These are phyloP conservation scores for Nakaseomyces bracarensis DNA, from an alignment of 1,139 yeast genomes.

Conservation along the genomic window DNA sequence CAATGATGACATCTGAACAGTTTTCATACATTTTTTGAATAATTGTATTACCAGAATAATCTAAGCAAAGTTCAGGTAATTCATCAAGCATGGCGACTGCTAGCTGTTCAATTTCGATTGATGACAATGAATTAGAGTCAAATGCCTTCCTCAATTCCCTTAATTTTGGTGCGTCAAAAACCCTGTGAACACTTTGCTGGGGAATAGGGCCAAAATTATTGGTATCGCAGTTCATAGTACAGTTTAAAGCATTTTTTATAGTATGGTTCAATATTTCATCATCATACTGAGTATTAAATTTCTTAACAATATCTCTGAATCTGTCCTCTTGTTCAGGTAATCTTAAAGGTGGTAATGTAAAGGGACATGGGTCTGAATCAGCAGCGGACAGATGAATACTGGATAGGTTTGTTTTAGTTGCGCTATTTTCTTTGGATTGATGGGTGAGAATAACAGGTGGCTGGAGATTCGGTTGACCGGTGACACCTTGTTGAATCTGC, in stretches of 20 bases:
- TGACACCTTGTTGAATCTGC: slow-evolving; percentile 11
- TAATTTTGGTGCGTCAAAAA: slow-evolving; percentile 78
- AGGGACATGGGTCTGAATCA: slow-evolving; percentile 26
- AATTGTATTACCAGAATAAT: slow-evolving; percentile 86
- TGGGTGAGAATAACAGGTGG: slow-evolving; percentile 1
- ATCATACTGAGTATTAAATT: slow-evolving; percentile 23
- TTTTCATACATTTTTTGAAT: slow-evolving; percentile 78
- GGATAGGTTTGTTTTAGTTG: slow-evolving; percentile 6
- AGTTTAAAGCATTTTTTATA: slow-evolving; percentile 33
- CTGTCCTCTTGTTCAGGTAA: slow-evolving; percentile 13
- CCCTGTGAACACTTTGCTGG: slow-evolving; percentile 44
- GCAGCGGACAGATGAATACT: slow-evolving; percentile 11
- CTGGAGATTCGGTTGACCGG: slow-evolving; percentile 13
- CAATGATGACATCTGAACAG: slow-evolving; percentile 60
- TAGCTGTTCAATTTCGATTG: slow-evolving; percentile 62
- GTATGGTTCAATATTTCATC: slow-evolving; percentile 26
- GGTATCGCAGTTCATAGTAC: slow-evolving; percentile 30
- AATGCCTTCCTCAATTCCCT: slow-evolving; percentile 47
- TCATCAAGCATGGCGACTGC: slow-evolving; percentile 79
- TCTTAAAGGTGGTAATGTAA: slow-evolving; percentile 24
- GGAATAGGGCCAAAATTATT: slow-evolving; percentile 59
- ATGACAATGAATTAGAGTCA: slow-evolving; percentile 34
- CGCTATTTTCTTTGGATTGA: not conserved
- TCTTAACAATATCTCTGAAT: slow-evolving; percentile 18
- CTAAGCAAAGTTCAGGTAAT: slow-evolving; percentile 80